Evolutionary conservation across 2,329 filamentous ascomycete species (phyloP), one percentile per base, ranked within the genome.

Genomic region (Venturia effusa): DNA sequence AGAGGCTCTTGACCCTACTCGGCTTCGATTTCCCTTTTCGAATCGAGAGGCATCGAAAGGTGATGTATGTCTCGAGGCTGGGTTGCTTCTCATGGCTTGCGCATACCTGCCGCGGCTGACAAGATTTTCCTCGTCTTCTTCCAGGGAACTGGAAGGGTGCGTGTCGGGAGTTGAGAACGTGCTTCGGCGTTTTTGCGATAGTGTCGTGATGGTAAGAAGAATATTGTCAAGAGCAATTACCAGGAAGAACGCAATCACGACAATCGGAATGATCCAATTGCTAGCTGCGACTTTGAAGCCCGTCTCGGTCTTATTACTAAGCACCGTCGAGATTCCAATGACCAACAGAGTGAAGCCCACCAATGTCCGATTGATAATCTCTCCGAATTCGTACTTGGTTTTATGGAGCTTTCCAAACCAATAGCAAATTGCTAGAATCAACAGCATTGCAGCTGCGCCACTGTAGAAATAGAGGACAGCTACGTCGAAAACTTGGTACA

Each of bases 401-500:
- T 62, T 62, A 22, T 62, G 61, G 19, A 55, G 17, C 39, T 54
- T 62, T 4, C 61, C 59, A 45, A 61, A 61, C 59, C 59, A 61
- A 41, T 61, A 61, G 22, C 43, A 51, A n/a, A 54, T 62, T n/a
- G 61, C 61, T 10, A 62, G 45, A 34, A 62, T 62, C 43, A 62
- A 40, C 15, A 62, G 43, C 61, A 62, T 62, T 6, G 66, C 64
- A 11, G 69, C 69, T 11, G 65, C 69, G 19, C 68, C 67, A 32
- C 68, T 68, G 55, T 68, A 71, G 54, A 71, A 70, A n/a, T 70
- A 69, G 65, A 70, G 67, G 3, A 70, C 67, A 1, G 67, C 69
- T 1, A 67, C 67, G 32, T 70, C 69, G 65, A 70, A 70, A 1
- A 70, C 67, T n/a, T 67, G 66, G 19, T 64, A 70, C 22, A 4